Percentiles rank a stretch among this genome's conserved stretches.
These are phyloP conservation scores for Uronychia setigera DNA, from an alignment of 73 alveolate genomes.

Conservation along the genomic window DNA sequence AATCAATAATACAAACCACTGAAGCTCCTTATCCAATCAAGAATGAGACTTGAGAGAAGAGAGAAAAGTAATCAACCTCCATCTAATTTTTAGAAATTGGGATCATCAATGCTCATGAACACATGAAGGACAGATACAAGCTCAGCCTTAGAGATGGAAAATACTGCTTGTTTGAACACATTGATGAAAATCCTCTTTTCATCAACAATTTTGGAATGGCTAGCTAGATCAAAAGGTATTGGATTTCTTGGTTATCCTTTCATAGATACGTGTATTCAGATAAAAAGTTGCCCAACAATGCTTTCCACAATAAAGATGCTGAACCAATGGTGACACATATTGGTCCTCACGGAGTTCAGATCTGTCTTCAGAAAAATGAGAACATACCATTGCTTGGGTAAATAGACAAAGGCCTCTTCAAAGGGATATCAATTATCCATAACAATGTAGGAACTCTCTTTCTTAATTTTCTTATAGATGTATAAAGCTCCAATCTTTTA, in stretches of 20 bases:
- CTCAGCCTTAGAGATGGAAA: constrained; percentile 84
- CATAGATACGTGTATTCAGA: constrained; percentile 63
- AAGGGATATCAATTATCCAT: constrained; percentile 69
- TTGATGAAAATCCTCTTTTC: constrained; percentile 88
- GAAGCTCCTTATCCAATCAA: constrained; percentile 13
- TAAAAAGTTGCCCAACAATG: constrained; percentile 59
- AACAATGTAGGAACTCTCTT: no score
- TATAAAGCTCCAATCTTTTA: constrained; percentile 96
- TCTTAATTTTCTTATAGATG: no score
- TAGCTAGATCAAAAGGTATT: constrained; percentile 71
- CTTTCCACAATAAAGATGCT: constrained; percentile 59
- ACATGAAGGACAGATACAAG: constrained; percentile 82
- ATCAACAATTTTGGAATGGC: constrained; percentile 94
- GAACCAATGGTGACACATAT: constrained; percentile 64
- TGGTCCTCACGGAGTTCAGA: constrained; percentile 88
- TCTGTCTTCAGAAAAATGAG: constrained; percentile 73
- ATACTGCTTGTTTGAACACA: constrained; percentile 87
- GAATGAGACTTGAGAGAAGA: constrained; percentile 2
- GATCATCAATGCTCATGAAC: constrained; percentile 86
- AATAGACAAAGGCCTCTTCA: constrained; percentile 71
- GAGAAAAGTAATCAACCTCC: constrained; percentile 20
- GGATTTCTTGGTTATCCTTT: constrained; percentile 21
- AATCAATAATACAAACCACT: not conserved
- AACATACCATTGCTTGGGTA: constrained; percentile 86
- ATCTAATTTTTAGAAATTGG: constrained; percentile 53